Base-by-base conservation (phyloP, 1,284 basidiomycete species). In the Fomitiporia mediterranea region DNA sequence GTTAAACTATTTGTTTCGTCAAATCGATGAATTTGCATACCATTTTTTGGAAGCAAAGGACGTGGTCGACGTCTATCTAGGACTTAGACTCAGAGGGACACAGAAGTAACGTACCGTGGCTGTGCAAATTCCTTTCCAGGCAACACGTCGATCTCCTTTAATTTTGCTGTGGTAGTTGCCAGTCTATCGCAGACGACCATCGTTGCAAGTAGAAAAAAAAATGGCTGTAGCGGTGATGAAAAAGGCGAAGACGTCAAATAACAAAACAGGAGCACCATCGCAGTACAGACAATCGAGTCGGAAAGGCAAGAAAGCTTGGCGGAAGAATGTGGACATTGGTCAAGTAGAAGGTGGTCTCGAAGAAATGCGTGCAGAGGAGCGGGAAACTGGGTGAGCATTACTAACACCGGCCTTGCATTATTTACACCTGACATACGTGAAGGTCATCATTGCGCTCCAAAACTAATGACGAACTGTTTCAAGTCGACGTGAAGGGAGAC, bases 271-370 rank as follows among this genome's bases (percentile, higher is more conserved):
- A 30, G 37, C 40, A 62, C 89, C 89, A 0, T 76, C 87, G 1
- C 84, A 88, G 63, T 78, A 77, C 47, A 76, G 73, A 9, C 92
- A 95, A 68, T 71, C 82, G 0, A 91, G 86, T 62, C 76, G 94
- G 56, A 97, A 94, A 70, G 90, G 92, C 49, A 97, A 96, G 72
- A 83, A 83, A 58, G 85, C 93, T 53, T 97, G 94, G 94, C 74
- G 94, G 65, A 97, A 97, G 74, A 91, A 96, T 70, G 84, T 94
- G 53, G 84, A 94, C 68, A 78, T 94, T 43, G 80, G 80, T 25
- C 81, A 81, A 37, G 82, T 93, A 38, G 92, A 94, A 64, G 74
- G 77, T 49, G 83, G 80, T 1, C 66, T 95, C 58, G 93, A 95
- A 69, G 79, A 75, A 49, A 72, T 86, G 56, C 76, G 91, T 55